Conservation (phyloP, 2,329 filamentous ascomycete genomes). For the Annulohypoxylon truncatum region DNA sequence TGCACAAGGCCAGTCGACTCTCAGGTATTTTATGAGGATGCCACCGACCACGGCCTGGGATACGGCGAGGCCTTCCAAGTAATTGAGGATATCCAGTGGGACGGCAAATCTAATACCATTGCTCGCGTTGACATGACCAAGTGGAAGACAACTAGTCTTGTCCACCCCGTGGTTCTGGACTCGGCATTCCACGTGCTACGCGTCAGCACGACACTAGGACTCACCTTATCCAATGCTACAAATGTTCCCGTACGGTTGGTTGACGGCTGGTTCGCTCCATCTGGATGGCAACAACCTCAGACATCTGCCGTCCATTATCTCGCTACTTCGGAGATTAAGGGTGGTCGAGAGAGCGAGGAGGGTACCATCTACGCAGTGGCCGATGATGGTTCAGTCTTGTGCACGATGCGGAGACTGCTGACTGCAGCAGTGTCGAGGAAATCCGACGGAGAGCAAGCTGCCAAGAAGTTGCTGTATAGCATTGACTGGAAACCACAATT, state of each 20-base stretch:
- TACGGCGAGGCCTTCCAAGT: conserved; percentile 51
- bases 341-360: conserved; percentile 41
- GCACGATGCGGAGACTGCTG: conserved; percentile 43
- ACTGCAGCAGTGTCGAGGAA: conserved; percentile 46
- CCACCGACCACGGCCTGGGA: conserved; percentile 45
- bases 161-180: conserved; percentile 55
- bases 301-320: conserved; percentile 46
- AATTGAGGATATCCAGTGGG: conserved; percentile 48
- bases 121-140: conserved; percentile 43
- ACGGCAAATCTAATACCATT: conserved; percentile 41
- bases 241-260: conserved; percentile 48
- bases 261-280: conserved; percentile 51
- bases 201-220: conserved; percentile 41
- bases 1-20: conserved; percentile 46
- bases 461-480: conserved; percentile 50
- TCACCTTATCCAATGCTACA: conserved; percentile 33
- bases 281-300: conserved; percentile 48
- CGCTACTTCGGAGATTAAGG: conserved; percentile 31
- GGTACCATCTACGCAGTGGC: conserved; percentile 48
- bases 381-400: conserved; percentile 48
- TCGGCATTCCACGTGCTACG: conserved; percentile 50
- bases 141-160: conserved; percentile 42
- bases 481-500: conserved; percentile 55
- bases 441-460: conserved; percentile 16
- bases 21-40: conserved; percentile 47